Base-by-base conservation (phyloP, 768 basidiomycete species). In the Boletus bicolor region DNA sequence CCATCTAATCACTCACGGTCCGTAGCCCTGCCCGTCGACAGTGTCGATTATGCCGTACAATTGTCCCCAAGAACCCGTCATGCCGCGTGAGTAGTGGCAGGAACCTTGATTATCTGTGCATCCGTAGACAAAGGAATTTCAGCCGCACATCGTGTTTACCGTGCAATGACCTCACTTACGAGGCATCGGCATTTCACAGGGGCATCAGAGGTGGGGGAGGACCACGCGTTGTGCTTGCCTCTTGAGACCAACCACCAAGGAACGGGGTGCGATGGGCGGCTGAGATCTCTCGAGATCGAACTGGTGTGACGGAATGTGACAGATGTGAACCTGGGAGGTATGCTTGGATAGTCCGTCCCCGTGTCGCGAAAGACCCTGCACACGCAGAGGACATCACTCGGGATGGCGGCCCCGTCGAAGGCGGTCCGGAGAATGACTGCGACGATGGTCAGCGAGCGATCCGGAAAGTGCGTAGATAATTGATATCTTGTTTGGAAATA, bases 101-200 rank as follows among this genome's bases (percentile, higher is more conserved):
- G 12, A 46, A 32, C 34, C 54, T 58, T 14, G 68, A 52, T 53
- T 74, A 75, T 19, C 76, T 73, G 58, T 76, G 71, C 59, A 78
- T 67, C 44, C 68, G 66, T 6, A 81, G 64, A 26, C 60, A 63
- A 12, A 79, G 54, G 44, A 43, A 53, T 30, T 74, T 68, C 32
- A 79, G 58, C 24, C 45, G 35, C 39, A 35, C 35, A 47, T 56
- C 55, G 41, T 17, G 26, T 41, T 32, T 32, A n/a, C 14, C 21
- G 32, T 32, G 44, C 32, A 8, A 26, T 28, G 28, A 39, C 9
- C 24, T 0, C 15, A 30, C 44, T 11, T 14, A 41, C 24, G 24
- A 55, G 46, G 21, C 52, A 35, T 38, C 53, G 43, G 44, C 68
- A 73, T 30, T 66, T 67, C 38, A 51, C 35, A 11, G 75, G 49